Evolutionary conservation across 371 early-diverging fungal species (phyloP).

Genomic region (Actinomucor elegans): DNA sequence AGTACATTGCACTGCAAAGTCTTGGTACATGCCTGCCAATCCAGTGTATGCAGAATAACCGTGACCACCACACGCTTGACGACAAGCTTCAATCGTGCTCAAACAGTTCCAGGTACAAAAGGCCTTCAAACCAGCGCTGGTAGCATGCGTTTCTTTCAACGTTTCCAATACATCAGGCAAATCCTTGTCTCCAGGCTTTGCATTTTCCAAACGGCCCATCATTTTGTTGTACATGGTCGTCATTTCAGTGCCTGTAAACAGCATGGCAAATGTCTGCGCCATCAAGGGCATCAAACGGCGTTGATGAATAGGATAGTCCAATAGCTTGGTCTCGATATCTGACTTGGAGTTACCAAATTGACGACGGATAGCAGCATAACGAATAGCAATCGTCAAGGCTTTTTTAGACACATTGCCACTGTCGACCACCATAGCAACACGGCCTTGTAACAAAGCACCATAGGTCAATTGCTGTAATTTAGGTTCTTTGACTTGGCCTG

Average conservation of each 20-base stretch:
- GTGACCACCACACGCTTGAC: conserved; percentile 90
- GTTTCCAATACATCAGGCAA: conserved; percentile 67
- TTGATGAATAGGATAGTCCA: conserved; percentile 93
- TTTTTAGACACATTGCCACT: conserved; percentile 87
- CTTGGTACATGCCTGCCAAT: conserved; percentile 80
- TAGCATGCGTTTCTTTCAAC: conserved; percentile 91
- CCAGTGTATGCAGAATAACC: conserved; percentile 93
- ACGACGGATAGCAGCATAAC: conserved; percentile 90
- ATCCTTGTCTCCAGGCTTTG: conserved; percentile 66
- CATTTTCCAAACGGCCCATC: conserved; percentile 71
- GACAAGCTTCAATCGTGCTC: conserved; percentile 86
- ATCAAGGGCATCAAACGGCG: conserved; percentile 88
- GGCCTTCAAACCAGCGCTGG: conserved; percentile 90
- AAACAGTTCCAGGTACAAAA: conserved; percentile 92
- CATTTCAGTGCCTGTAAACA: conserved; percentile 86
- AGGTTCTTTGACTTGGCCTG: conserved; percentile 72
- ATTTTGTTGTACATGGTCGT: conserved; percentile 72
- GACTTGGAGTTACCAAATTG: conserved; percentile 65
- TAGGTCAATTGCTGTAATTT: conserved; percentile 67
- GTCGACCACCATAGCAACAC: conserved; percentile 90
- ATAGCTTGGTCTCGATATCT: conserved; percentile 76
- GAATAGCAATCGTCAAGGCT: conserved; percentile 88
- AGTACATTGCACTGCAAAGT: conserved; percentile 93
- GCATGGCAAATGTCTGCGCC: conserved; percentile 90
- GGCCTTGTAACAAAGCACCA: conserved; percentile 86